Evolutionary conservation across 108 stramenopile species (phyloP).

Genomic region (Asterionellopsis glacialis): DNA sequence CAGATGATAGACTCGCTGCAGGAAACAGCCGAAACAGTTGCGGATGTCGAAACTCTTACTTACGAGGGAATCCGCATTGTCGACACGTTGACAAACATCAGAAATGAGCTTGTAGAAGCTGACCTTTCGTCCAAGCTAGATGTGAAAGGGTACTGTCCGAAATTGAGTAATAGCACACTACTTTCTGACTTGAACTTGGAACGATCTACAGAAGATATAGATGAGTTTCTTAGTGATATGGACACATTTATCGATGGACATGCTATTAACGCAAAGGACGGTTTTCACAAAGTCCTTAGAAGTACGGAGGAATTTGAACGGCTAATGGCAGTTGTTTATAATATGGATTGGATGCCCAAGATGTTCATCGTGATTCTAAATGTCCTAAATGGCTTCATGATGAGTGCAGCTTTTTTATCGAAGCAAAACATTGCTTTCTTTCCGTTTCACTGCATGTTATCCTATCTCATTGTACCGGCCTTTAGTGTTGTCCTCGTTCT

Average conservation of each 20-base stretch:
- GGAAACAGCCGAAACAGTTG: neutral
- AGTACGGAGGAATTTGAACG: neutral
- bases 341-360: slow-evolving; percentile 36
- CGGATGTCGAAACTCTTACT: slow-evolving; percentile 32
- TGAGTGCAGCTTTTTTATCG: slow-evolving; percentile 18
- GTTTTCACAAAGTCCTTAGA: neutral
- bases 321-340: slow-evolving; percentile 17
- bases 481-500: slow-evolving; percentile 19
- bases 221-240: neutral
- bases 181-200: neutral
- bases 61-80: slow-evolving; percentile 11
- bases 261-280: neutral
- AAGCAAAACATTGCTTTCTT: slow-evolving; percentile 32
- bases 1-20: neutral
- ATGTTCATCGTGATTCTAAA: slow-evolving; percentile 29
- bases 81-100: neutral
- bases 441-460: slow-evolving; percentile 12
- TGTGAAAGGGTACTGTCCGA: slow-evolving; percentile 2
- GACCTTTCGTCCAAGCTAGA: neutral
- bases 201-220: slow-evolving; percentile 1
- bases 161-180: neutral
- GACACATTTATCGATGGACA: neutral
- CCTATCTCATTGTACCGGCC: slow-evolving; percentile 28
- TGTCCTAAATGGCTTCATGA: slow-evolving; percentile 30
- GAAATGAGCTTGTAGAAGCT: neutral